Base-by-base conservation (phyloP, 2,329 filamentous ascomycete species). In the Colletotrichum gigasporum region DNA sequence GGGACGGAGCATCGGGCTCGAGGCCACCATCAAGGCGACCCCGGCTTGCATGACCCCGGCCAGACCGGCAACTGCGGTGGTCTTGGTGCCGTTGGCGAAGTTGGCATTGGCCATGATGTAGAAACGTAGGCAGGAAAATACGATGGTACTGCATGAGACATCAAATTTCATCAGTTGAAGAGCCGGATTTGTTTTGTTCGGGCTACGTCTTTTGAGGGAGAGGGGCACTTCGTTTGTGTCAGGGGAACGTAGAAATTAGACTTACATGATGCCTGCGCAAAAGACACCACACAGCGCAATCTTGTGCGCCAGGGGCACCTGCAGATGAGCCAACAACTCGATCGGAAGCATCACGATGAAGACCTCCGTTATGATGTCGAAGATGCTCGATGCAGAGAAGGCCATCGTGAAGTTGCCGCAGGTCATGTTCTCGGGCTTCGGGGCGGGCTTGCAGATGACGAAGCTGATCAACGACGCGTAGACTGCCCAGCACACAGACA, bases 381-480 rank as follows among this genome's bases (percentile, higher is more conserved):
- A 55, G 26, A 70, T 67, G 10, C 53, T 66, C 12, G 68, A 51
- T 7, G 63, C 60, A n/a, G 59, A 53, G 52, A 63, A 70, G 8
- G 66, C 60, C 6, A 51, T 14, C 3, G 34, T 64, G 16, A 56
- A 39, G 11, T 69, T 61, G 6, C 68, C 67, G 41, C 67, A 70
- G 57, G 77, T 67, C 6, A 48, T 34, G 37, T 54, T 37, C 76
- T 76, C 79, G 42, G 71, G 74, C 48, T 70, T 73, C 11, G 71
- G 69, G 39, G 79, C 70, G 2, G 77, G 78, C n/a, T 61, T 69
- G 58, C 77, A 80, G 51, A 78, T 74, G n/a, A 78, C 67, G 56
- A 61, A 61, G 7, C n/a, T n/a, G 5, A 61, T 11, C 26, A 61
- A 12, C 5, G 48, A 48, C 2, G 57, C 41, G 18, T 61, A 54